A percentile compares a stretch with the other conserved stretches of the same genome.
Evolutionary conservation across 2,329 filamentous ascomycete species (phyloP).

Genomic region (Xylariales sp.): DNA sequence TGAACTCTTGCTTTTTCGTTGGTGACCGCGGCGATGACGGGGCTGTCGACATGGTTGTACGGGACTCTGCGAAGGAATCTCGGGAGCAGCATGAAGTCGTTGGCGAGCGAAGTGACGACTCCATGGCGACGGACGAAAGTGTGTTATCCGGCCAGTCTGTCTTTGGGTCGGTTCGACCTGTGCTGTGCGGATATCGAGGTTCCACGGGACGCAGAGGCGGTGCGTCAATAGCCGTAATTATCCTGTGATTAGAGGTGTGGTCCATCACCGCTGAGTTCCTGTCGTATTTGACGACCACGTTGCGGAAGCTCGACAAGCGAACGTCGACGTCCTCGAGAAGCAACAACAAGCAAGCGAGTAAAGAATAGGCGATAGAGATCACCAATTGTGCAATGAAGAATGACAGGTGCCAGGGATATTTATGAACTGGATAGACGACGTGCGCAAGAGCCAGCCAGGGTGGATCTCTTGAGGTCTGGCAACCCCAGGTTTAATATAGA

Average conservation of each 20-base stretch:
- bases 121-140: not conserved
- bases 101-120: slow-evolving; percentile 13
- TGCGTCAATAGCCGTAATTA: too few relatives aligned
- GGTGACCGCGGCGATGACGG: slow-evolving; percentile 17
- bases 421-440: slow-evolving; percentile 12
- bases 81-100: slow-evolving; percentile 15
- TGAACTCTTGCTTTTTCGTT: slow-evolving; percentile 11
- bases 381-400: slow-evolving; percentile 12
- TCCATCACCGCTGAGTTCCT: slow-evolving; percentile 13
- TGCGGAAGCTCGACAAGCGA: too few relatives aligned
- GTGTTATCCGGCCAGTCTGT: slow-evolving; percentile 4
- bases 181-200: not conserved
- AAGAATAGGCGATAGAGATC: slow-evolving; percentile 5
- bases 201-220: slow-evolving; percentile 1
- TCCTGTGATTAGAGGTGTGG: not conserved
- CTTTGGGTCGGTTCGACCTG: not conserved
- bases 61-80: slow-evolving; percentile 12
- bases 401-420: slow-evolving; percentile 15
- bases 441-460: slow-evolving; percentile 12
- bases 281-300: slow-evolving; percentile 12
- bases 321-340: slow-evolving; percentile 2
- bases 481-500: slow-evolving; percentile 23
- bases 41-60: slow-evolving; percentile 12
- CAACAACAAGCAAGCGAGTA: not conserved
- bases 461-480: slow-evolving; percentile 10